Evolutionary conservation across 116 monocot genomes (phyloP), one percentile per base, ranked within the genome.

Genomic region (Thalassia testudinum): DNA sequence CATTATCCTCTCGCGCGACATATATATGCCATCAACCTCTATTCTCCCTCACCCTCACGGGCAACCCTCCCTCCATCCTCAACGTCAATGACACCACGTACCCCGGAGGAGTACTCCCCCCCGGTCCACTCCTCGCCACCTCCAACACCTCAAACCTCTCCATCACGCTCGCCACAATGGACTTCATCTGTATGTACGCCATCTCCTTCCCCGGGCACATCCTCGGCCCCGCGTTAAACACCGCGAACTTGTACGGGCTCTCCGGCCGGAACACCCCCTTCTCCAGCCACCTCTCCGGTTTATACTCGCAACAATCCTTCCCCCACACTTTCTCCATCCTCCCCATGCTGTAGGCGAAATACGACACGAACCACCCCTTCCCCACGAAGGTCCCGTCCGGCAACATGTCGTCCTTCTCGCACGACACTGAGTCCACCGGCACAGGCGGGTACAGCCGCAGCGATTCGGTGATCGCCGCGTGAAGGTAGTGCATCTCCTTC

Each of bases 171-270:
- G 67, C 73, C 13, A 29, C 73, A 4, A 67, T 43, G 12, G 67
- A 62, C 51, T 73, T 73, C 73, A 73, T 73, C 73, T 73, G 73
- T 57, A 62, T 58, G 52, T 73, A 73, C 0, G 72, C 72, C 66
- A 72, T 72, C 62, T 72, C 72, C 61, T 65, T 72, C 66, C 72
- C 72, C 61, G 66, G 22, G 30, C 72, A 72, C 56, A 62, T 66
- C 66, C 72, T 66, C 11, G 72, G 72, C 21, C 72, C 73, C 12
- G 51, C 67, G 52, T 73, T 61, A 52, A 73, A 73, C 50, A 30
- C 62, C 26, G 67, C 62, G 37, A 47, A 73, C 52, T 23, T 40
- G 44, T 52, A 73, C 12, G 62, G 57, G 27, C 44, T 67, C 50
- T 57, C 67, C 44, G 62, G 57, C 18, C 21, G 26, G 21, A 72